Conservation (phyloP, 495 filamentous ascomycete species). For the Aspergillus avenaceus region DNA sequence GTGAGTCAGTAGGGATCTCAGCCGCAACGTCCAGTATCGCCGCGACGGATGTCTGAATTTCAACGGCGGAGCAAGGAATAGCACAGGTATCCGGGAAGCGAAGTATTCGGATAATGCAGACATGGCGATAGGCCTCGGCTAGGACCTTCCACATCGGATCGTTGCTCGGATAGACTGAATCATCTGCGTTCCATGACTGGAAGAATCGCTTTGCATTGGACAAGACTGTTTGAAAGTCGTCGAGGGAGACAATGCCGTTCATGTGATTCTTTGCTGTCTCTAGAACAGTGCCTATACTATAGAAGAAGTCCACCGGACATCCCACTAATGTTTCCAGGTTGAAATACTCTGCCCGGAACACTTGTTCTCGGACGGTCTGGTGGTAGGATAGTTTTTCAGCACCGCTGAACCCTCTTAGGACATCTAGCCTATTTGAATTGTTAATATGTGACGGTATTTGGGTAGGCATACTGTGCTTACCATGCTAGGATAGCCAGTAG, state of each 20-base stretch:
- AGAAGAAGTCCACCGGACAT: slow-evolving; percentile 3
- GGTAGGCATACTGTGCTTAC: not conserved
- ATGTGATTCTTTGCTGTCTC: not conserved
- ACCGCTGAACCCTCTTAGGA: not conserved
- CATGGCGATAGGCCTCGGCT: not conserved
- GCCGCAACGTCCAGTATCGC: not conserved
- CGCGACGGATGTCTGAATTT: not conserved
- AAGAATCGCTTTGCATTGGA: not conserved
- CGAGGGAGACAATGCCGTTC: not conserved
- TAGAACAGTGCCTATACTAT: slow-evolving; percentile 2
- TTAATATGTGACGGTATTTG: not conserved
- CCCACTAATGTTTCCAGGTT: slow-evolving; percentile 4
- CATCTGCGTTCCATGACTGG: not conserved
- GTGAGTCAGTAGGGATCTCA: not conserved
- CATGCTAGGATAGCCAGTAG: slow-evolving; percentile 2
- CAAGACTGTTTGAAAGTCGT: not conserved
- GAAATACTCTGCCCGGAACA: not conserved
- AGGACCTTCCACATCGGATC: not conserved
- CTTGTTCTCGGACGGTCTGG: not conserved
- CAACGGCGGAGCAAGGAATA: not conserved
- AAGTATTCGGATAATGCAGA: not conserved
- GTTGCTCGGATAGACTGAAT: not conserved
- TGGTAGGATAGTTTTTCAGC: not conserved
- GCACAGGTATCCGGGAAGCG: not conserved
- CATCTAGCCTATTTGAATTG: not conserved